Evolutionary conservation across 345 rosid species (phyloP).

Genomic region (Euphorbia pulcherrima): DNA sequence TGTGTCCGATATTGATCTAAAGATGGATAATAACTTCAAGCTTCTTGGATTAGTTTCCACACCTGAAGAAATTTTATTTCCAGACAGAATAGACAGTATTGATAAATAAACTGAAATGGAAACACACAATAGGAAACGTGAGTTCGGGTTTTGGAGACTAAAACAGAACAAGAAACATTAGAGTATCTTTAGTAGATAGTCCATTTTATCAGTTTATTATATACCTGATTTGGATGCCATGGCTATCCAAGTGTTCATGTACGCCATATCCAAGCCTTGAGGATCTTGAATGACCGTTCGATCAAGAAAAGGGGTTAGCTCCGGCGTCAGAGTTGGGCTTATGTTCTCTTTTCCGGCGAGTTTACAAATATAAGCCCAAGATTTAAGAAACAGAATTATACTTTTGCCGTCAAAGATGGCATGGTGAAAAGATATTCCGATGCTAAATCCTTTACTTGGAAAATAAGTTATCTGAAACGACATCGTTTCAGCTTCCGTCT

Average conservation of each 20-base stretch:
- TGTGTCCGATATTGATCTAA: neutral
- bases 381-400: constrained; percentile 6
- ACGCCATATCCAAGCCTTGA: neutral
- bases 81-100: too few relatives aligned
- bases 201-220: too few relatives aligned
- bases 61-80: neutral
- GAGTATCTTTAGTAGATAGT: too few relatives aligned
- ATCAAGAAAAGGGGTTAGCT: constrained; percentile 11
- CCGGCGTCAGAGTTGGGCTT: constrained; percentile 3
- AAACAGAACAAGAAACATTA: too few relatives aligned
- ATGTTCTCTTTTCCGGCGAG: neutral
- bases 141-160: too few relatives aligned
- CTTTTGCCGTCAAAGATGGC: constrained; percentile 12
- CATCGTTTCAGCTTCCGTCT: neutral
- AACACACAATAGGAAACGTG: too few relatives aligned
- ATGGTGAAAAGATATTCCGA: constrained; percentile 15
- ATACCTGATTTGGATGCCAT: neutral
- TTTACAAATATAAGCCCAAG: constrained; percentile 20
- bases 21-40: neutral
- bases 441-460: neutral
- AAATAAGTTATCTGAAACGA: neutral
- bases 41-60: neutral
- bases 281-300: constrained; percentile 12
- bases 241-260: neutral
- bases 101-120: too few relatives aligned